Evolutionary conservation across 495 filamentous ascomycete genomes (phyloP), one percentile per base, ranked within the genome.

Genomic region (Geoglossum glabrum): DNA sequence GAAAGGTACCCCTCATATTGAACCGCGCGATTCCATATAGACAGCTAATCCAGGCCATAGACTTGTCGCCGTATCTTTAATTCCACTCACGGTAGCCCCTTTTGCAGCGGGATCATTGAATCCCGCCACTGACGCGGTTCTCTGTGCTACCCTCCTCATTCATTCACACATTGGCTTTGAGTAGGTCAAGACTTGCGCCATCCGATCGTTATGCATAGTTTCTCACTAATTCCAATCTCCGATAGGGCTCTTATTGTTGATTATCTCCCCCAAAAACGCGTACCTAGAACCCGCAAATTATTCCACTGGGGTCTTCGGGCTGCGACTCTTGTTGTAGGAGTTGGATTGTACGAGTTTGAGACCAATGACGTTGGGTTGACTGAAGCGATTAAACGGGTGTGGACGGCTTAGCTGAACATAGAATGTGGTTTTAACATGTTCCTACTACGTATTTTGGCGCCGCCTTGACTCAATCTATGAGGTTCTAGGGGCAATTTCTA

Each of bases 281-380:
- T 85, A 57, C 88, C 89, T 33, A 81, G 79, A 63, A 71, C 77
- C 49, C 74, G 79, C 63, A 76, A 76, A 58, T 27, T 73, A 38
- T 74, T 84, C 67, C 76, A 75, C 67, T 97, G 88, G 89, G 74
- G 75, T 31, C 80, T 96, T 52, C 86, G 86, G 64, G 76, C 74
- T 56, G 81, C 79, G 62, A 94, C 93, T 36, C 71, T 86, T 55
- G 72, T 85, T 54, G 90, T 92, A 40, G 87, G 83, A 27, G 73
- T 94, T 62, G 90, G 90, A 52, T 76, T 96, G 58, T 98, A 97
- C 72, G 89, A 95, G 74, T 96, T 97, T 68, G 90, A 98, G 81
- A 98, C 92, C n/a, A 96, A 95, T 67, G 92, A 98, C 64, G 88
- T 98, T 40, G 92, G 92, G 56, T 65, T 98, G 58, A 95, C 87